phyloP scores from a whole-genome alignment of 2,329 filamentous ascomycete species.

The Endothia cerciana region DNA sequence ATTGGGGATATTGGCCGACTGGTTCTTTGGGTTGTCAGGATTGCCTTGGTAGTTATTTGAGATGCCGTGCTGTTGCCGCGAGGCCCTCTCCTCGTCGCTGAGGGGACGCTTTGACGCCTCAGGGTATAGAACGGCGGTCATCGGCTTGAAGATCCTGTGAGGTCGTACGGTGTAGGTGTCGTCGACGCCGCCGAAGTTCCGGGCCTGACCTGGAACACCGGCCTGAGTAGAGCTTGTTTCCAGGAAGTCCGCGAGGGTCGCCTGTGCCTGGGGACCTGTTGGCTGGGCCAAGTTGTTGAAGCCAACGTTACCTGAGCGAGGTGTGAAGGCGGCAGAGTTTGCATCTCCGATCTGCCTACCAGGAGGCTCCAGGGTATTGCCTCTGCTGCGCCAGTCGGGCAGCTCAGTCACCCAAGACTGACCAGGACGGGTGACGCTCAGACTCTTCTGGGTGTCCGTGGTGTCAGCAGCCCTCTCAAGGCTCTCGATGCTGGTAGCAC shows the following conservation, averaged over 20 bases:
- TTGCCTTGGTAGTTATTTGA: constrained; percentile 23
- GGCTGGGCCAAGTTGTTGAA: background rate
- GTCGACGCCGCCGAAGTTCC: background rate
- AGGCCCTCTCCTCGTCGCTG: background rate
- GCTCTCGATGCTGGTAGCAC: background rate
- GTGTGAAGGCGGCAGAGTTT: background rate
- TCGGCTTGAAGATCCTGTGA: constrained; percentile 15
- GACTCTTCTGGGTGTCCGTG: background rate
- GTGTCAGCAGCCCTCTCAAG: constrained; percentile 5
- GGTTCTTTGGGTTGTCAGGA: constrained; percentile 21
- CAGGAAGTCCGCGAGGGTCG: background rate
- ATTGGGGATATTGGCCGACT: constrained; percentile 23
- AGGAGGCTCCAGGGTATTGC: background rate
- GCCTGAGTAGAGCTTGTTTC: background rate
- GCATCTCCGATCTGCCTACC: background rate
- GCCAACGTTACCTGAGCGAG: background rate
- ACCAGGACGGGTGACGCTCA: constrained; percentile 8
- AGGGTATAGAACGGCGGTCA: constrained; percentile 10
- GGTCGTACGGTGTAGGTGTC: background rate
- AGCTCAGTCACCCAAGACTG: constrained; percentile 10
- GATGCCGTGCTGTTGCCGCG: constrained; percentile 6
- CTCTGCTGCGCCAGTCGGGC: constrained; percentile 10
- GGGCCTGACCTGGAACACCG: background rate
- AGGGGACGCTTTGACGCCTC: constrained; percentile 9
- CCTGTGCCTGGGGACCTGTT: background rate